phyloP scores from a whole-genome alignment of 2,329 filamentous ascomycete species.

The Calonectria hongkongensis region DNA sequence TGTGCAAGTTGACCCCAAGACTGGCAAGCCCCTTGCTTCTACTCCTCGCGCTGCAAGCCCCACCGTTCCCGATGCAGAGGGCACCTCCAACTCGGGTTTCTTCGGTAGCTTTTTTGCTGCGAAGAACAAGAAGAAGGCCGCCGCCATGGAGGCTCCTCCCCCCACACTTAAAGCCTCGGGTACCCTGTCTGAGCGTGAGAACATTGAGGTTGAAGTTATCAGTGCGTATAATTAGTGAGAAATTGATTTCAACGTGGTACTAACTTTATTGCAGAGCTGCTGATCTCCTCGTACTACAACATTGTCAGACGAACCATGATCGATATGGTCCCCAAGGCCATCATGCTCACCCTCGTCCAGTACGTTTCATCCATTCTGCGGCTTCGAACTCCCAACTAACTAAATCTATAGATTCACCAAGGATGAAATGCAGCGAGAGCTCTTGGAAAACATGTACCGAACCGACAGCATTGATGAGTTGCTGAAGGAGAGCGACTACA shows the following conservation, averaged over 20 bases:
- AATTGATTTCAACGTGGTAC: background rate
- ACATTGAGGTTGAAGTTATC: constrained; percentile 97
- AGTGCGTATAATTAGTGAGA: constrained; percentile 75
- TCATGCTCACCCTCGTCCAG: constrained; percentile 98
- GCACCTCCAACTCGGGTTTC: constrained; percentile 83
- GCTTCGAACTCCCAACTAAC: constrained; percentile 41
- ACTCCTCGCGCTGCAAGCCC: constrained; percentile 86
- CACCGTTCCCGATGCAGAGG: constrained; percentile 73
- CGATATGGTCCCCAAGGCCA: constrained; percentile 99
- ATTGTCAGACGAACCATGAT: constrained; percentile 99
- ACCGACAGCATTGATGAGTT: constrained; percentile 92
- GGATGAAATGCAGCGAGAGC: constrained; percentile 98
- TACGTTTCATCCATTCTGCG: constrained; percentile 70
- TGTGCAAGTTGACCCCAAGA: constrained; percentile 98
- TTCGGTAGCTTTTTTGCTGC: constrained; percentile 99
- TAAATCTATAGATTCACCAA: constrained; percentile 83
- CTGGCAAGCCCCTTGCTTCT: constrained; percentile 88
- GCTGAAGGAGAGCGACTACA: constrained; percentile 99
- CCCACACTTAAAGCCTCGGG: constrained; percentile 95
- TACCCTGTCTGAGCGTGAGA: constrained; percentile 93
- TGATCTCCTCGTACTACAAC: constrained; percentile 98
- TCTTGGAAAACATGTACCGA: constrained; percentile 98
- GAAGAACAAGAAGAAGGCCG: constrained; percentile 99
- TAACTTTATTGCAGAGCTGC: constrained; percentile 78
- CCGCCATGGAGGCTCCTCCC: constrained; percentile 98